Conservation (phyloP, 495 filamentous ascomycete genomes). For the Tetracladium setigerum region DNA sequence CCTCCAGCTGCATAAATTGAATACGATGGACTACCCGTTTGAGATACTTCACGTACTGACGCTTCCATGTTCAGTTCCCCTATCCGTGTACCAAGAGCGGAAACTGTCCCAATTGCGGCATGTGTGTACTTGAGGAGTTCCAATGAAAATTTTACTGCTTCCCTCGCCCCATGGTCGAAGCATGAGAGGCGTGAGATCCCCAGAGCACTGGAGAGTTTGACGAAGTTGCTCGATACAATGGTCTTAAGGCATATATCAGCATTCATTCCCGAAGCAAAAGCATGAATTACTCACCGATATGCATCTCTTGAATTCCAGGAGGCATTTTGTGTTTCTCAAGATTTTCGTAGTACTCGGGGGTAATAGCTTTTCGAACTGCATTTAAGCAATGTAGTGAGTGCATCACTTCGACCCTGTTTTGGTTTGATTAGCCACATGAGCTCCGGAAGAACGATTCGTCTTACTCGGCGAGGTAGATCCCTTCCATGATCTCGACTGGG, state of each 20-base stretch:
- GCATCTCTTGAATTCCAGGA: background rate
- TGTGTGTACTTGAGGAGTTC: slow-evolving; percentile 9
- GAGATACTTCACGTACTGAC: background rate
- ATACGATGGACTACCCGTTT: background rate
- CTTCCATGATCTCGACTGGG: slow-evolving; percentile 1
- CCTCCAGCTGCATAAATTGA: background rate
- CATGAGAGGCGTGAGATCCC: slow-evolving; percentile 5
- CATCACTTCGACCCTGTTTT: slow-evolving; percentile 14
- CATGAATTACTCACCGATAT: background rate
- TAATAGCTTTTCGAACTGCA: slow-evolving; percentile 9
- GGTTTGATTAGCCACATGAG: background rate
- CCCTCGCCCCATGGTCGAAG: slow-evolving; percentile 5
- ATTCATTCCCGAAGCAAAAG: too few relatives aligned
- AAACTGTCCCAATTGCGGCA: slow-evolving; percentile 11
- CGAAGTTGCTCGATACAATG: slow-evolving; percentile 17
- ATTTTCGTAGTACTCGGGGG: slow-evolving; percentile 12
- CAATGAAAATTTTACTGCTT: slow-evolving; percentile 1
- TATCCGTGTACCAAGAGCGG: slow-evolving; percentile 12
- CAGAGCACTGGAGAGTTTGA: slow-evolving; percentile 13
- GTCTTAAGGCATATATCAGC: background rate
- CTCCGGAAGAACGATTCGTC: background rate
- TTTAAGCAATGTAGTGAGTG: slow-evolving; percentile 21
- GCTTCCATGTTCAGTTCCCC: slow-evolving; percentile 2
- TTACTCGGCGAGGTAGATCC: slow-evolving; percentile 11
- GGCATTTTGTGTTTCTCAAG: slow-evolving; percentile 4